Evolutionary conservation across 164 flowering plant genomes (phyloP).

Genomic region (Magnolia changhungtana): DNA sequence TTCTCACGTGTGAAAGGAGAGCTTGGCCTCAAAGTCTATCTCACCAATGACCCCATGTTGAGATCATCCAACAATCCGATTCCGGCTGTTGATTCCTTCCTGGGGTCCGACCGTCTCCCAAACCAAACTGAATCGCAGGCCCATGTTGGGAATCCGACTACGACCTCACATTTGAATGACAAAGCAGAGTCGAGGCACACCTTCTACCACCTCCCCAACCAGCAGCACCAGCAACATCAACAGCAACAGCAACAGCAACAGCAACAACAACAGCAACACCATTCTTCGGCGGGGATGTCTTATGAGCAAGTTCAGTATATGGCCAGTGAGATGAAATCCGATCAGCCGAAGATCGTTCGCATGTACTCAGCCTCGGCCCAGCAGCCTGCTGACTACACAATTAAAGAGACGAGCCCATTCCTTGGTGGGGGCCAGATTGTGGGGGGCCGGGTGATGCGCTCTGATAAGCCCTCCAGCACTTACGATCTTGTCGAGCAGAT

Average conservation of each 20-base stretch:
- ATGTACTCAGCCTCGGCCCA: slow-evolving; percentile 50
- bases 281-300: slow-evolving; percentile 20
- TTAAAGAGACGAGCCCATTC: slow-evolving; percentile 92
- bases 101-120: slow-evolving; percentile 14
- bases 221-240: slow-evolving; percentile 32
- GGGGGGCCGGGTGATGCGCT: slow-evolving; percentile 76
- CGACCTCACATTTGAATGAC: slow-evolving; percentile 13
- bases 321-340: slow-evolving; percentile 54
- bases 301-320: slow-evolving; percentile 36
- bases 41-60: slow-evolving; percentile 62
- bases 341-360: slow-evolving; percentile 57
- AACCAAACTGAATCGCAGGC: slow-evolving; percentile 15
- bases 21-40: slow-evolving; percentile 73
- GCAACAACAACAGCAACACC: background rate
- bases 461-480: slow-evolving; percentile 64
- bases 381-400: slow-evolving; percentile 75
- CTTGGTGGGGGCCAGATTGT: slow-evolving; percentile 92
- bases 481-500: slow-evolving; percentile 92
- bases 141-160: slow-evolving; percentile 12
- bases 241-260: slow-evolving; percentile 10
- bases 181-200: slow-evolving; percentile 53
- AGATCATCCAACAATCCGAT: slow-evolving; percentile 54
- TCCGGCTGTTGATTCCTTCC: slow-evolving; percentile 37
- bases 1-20: slow-evolving; percentile 82
- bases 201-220: slow-evolving; percentile 71